Conservation (phyloP, 2,329 filamentous ascomycete species). For the Aspergillus novoparasiticus region DNA sequence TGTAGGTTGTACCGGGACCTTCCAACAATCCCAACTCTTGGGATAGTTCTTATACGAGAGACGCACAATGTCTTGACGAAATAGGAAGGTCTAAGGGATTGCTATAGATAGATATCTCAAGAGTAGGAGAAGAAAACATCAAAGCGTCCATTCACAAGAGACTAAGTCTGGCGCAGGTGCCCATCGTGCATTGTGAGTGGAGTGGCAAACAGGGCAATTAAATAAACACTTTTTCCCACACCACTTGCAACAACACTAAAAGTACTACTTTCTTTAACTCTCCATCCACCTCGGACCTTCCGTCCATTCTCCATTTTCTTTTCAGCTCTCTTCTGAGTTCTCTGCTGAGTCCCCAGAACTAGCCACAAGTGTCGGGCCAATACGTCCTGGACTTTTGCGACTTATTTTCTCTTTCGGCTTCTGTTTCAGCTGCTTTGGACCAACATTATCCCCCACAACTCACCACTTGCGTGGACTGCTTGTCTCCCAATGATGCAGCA, state of each 20-base stretch:
- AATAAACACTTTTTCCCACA: conserved; percentile 2
- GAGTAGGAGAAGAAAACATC: not conserved
- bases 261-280: not conserved
- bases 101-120: not conserved
- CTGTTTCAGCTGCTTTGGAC: conserved; percentile 18
- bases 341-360: not conserved
- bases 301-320: not conserved
- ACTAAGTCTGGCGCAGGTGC: not conserved
- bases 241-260: not conserved
- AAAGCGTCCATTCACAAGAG: not conserved
- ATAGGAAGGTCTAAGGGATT: not conserved
- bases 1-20: not conserved
- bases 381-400: not conserved
- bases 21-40: not conserved
- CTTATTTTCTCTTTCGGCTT: not conserved
- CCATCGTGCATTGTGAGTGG: not conserved
- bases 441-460: conserved; percentile 10
- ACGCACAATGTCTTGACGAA: not conserved
- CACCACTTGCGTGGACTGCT: conserved; percentile 18
- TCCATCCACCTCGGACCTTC: not conserved
- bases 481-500: conserved; percentile 31
- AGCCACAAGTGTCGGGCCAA: conserved; percentile 4
- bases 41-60: not conserved
- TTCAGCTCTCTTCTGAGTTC: not conserved
- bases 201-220: conserved; percentile 4